Evolutionary conservation across 129 eudicot species (phyloP), one percentile per base, ranked within the genome.

Genomic region (Flaveria sonorensis): DNA sequence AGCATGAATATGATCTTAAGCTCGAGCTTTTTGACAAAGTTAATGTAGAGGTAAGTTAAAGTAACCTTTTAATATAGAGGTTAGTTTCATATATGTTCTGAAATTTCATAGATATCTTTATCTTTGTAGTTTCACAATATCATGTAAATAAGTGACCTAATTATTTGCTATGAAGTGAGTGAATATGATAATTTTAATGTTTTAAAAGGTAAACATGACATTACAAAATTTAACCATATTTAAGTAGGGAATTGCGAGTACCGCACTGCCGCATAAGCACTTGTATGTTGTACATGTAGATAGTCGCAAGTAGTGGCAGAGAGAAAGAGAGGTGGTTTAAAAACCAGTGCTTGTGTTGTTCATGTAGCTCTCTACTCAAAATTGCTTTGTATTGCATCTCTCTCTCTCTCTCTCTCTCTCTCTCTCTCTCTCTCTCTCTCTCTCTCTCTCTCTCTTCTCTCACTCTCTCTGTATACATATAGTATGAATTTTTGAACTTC

Each of bases 21-120:
- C 84, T 94, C 11, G 88, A 94, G 40, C 96, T 94, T 46, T 85
- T 79, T 40, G 98, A 86, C 83, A 94, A 91, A 84, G 86, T 94
- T 81, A 81, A 89, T 52, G 98, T 91, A 48, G 93, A 94, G 84
- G 98, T 91, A 74, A 74, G 77, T 18, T 61, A 12, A 24, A 24
- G 14, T 5, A 24, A 11, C 24, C 40, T 21, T 23, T 10, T 10
- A 57, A 23, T 21, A 21, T 10, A 21, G 3, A 26, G 67, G 39
- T 24, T 10, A 61, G 5, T 61, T 60, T 23, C 18, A 24, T 61
- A 23, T 61, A 61, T 28, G 68, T 30, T 63, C 4, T 63, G 39
- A 62, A 60, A 13, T 62, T 12, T 61, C 42, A 26, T 1, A 61
- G 67, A 62, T 62, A 62, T 62, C 3, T 3, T 10, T 10, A 57